Conservation (phyloP, 179 eudicot species). For the Beta macrorhiza region DNA sequence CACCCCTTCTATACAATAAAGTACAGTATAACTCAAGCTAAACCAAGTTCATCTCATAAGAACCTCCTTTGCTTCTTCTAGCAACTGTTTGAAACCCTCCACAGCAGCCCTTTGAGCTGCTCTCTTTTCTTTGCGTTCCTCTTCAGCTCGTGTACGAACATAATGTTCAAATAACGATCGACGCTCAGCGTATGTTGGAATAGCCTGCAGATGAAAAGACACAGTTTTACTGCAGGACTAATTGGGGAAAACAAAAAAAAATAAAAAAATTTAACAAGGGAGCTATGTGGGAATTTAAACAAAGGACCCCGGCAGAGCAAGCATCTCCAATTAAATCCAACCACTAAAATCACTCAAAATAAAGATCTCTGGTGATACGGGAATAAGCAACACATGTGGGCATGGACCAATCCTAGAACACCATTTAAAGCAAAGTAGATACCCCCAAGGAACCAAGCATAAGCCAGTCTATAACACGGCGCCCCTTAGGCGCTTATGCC, state of each 20-base stretch:
- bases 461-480: too few relatives aligned
- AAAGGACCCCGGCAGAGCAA: background rate
- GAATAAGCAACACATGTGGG: background rate
- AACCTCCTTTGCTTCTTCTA: constrained; percentile 96
- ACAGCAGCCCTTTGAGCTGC: constrained; percentile 95
- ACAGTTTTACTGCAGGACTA: background rate
- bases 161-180: constrained; percentile 91
- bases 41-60: constrained; percentile 32
- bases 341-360: background rate
- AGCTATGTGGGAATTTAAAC: background rate
- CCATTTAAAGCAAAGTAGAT: too few relatives aligned
- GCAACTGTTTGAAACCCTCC: constrained; percentile 88
- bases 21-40: constrained; percentile 17
- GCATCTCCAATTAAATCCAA: background rate
- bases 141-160: constrained; percentile 98
- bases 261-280: background rate
- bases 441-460: too few relatives aligned
- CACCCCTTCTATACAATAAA: background rate
- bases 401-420: background rate
- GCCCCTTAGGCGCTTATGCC: too few relatives aligned
- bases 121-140: constrained; percentile 93
- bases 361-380: background rate
- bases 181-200: constrained; percentile 82
- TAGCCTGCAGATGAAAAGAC: constrained; percentile 55
- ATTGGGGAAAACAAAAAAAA: too few relatives aligned